Evolutionary conservation across 768 basidiomycete genomes (phyloP).

Genomic region (Tremella fuciformis): DNA sequence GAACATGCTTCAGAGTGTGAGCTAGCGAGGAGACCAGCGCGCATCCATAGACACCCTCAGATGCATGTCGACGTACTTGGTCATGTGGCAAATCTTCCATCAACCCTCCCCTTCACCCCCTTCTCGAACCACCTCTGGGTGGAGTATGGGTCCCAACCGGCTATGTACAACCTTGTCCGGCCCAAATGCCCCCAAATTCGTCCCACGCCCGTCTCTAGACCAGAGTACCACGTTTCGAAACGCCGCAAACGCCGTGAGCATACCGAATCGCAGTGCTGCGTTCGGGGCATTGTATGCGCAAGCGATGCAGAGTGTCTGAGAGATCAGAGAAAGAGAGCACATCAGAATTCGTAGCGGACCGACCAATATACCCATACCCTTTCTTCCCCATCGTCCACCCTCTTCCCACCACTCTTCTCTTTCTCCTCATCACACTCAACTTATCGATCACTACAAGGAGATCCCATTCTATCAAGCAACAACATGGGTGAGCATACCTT

Average conservation of each 20-base stretch:
- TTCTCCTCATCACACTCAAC: background rate
- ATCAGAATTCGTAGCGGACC: background rate
- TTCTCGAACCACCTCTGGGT: too few species aligned
- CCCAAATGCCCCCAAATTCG: background rate
- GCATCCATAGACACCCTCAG: too few species aligned
- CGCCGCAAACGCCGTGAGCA: slow-evolving; percentile 3
- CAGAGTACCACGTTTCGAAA: background rate
- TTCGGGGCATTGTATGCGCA: background rate
- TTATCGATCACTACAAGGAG: background rate
- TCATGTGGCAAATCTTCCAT: too few species aligned
- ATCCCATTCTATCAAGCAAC: slow-evolving; percentile 1
- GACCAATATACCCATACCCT: background rate
- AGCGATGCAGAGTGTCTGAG: too few species aligned
- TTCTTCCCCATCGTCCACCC: background rate
- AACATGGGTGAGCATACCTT: slow-evolving; percentile 36
- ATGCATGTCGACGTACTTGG: too few species aligned
- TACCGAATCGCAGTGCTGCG: background rate
- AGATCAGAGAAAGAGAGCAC: background rate
- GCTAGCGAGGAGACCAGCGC: too few species aligned
- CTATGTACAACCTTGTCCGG: slow-evolving; percentile 2
- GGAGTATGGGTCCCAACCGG: background rate
- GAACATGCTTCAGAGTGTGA: too few species aligned
- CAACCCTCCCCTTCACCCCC: too few species aligned
- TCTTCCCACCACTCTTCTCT: background rate
- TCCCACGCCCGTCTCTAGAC: background rate